Evolutionary conservation across 2,329 filamentous ascomycete species (phyloP).

Genomic region (Talaromyces sp.): DNA sequence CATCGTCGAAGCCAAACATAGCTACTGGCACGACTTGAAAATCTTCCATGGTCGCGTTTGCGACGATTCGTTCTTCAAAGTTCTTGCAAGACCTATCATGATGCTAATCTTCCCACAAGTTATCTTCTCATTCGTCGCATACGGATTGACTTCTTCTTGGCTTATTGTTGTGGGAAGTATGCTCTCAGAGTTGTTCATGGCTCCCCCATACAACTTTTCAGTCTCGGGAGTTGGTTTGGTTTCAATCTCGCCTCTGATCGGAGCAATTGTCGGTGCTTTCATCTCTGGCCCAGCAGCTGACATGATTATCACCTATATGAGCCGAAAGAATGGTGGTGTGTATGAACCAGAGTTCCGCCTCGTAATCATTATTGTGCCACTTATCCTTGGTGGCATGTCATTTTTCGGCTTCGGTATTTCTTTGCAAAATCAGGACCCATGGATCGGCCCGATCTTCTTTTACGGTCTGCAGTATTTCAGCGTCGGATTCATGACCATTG

Average conservation of each 20-base stretch:
- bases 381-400: conserved; percentile 26
- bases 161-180: conserved; percentile 8
- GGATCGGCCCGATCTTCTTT: conserved; percentile 18
- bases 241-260: background rate
- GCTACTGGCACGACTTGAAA: conserved; percentile 12
- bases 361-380: conserved; percentile 25
- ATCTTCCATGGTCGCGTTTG: conserved; percentile 22
- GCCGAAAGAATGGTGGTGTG: conserved; percentile 6
- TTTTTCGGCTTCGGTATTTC: conserved; percentile 27
- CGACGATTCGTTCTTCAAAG: conserved; percentile 19
- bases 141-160: conserved; percentile 2
- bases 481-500: conserved; percentile 19
- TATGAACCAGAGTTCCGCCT: conserved; percentile 11
- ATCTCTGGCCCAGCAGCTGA: background rate
- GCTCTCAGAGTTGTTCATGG: conserved; percentile 1
- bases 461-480: conserved; percentile 20
- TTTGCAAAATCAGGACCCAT: conserved; percentile 17
- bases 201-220: conserved; percentile 11
- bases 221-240: background rate
- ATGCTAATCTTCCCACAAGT: conserved; percentile 28
- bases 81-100: conserved; percentile 32
- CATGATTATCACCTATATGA: background rate
- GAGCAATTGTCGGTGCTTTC: background rate
- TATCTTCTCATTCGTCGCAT: conserved; percentile 1
- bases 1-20: background rate